Evolutionary conservation across 495 filamentous ascomycete species (phyloP).

Genomic region (Letharia columbiana): DNA sequence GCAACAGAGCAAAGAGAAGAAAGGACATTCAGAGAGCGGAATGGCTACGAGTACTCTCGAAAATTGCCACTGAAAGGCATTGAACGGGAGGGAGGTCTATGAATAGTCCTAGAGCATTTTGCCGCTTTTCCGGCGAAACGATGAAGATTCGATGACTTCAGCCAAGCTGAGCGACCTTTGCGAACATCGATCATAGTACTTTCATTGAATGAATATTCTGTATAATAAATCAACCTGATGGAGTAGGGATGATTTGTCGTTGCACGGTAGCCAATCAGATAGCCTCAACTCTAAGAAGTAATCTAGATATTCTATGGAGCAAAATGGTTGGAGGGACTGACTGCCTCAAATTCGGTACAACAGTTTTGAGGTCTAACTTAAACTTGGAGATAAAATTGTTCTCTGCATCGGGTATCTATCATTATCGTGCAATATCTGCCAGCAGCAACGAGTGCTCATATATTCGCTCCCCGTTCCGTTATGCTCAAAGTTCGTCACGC

Average conservation of each 20-base stretch:
- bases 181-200: no score
- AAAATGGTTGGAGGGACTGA: no score
- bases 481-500: background rate
- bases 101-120: background rate
- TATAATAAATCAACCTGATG: no score
- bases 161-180: background rate
- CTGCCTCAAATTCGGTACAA: background rate
- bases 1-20: background rate
- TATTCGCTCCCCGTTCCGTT: background rate
- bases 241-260: background rate
- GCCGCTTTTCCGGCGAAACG: slow-evolving; percentile 1
- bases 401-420: slow-evolving; percentile 13
- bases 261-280: background rate
- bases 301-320: no score
- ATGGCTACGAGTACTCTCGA: background rate
- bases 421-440: background rate
- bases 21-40: background rate
- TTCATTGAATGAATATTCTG: no score
- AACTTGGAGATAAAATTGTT: background rate
- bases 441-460: slow-evolving; percentile 2
- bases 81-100: background rate
- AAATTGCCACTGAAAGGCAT: background rate
- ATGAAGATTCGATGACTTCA: background rate
- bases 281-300: no score
- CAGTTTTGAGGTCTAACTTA: background rate